Base-by-base conservation (phyloP, 495 filamentous ascomycete genomes). In the Thozetella sp. region DNA sequence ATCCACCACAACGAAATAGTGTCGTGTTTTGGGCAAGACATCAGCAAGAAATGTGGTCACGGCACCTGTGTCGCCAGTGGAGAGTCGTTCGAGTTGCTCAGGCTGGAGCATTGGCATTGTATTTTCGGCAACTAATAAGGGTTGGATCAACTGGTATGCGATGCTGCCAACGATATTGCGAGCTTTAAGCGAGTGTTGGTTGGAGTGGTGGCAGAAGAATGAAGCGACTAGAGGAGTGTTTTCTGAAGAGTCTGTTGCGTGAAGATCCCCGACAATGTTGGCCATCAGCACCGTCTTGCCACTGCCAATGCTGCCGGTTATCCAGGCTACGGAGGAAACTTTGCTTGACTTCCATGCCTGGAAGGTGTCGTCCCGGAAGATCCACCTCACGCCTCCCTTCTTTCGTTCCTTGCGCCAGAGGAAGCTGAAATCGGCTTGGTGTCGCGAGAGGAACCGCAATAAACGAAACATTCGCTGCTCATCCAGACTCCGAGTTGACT, bases 271-370 rank as follows among this genome's bases (percentile, higher is more conserved):
- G 52, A 54, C 23, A 6, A 54, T 20, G 25, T 30, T 54, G 24
- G 52, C 23, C 15, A 54, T 15, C 6, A 54, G 24, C 17, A 54
- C 52, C 3, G 52, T 27, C n/a, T 54, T 54, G 11, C 52, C 52
- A 25, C 24, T 30, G 2, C 52, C 52, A 9, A 54, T 3, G 2
- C 34, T 54, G 17, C 52, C 52, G 2, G 2, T 30, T 2, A 54
- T n/a, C 23, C 23, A 30, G 3, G 34, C 17, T 2, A 19, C 25
- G 3, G 2, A n/a, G 4, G 22, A 25, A 3, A 10, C 22, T 4
- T 3, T 65, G 37, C 9, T 10, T 3, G 43, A 9, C 43, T 48
- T 48, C 43, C 43, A 48, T n/a, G 12, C 9, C 43, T 13, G 10
- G n/a, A 15, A 48, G 10, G 43, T 3, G 12, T 9, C n/a, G 6